These are phyloP conservation scores for Parasitella parasitica DNA, from an alignment of 371 early-diverging fungal genomes.

Conservation along the genomic window DNA sequence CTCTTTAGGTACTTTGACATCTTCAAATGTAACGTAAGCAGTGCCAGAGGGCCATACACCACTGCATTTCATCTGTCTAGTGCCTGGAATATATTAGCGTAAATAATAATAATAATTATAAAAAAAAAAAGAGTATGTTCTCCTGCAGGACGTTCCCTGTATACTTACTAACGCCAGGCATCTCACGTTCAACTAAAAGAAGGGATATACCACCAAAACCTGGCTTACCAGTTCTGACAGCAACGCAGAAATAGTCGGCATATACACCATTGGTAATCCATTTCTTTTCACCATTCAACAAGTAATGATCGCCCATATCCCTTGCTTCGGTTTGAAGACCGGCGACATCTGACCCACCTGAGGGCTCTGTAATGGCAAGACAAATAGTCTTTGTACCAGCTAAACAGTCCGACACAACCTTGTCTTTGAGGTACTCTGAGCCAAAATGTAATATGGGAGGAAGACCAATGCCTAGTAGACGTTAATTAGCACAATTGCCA, in stretches of 20 bases:
- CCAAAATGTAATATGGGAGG: conserved; percentile 83
- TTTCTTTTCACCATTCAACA: conserved; percentile 88
- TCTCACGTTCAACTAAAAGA: conserved; percentile 71
- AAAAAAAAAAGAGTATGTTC: no score
- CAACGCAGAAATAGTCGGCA: conserved; percentile 74
- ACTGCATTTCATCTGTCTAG: conserved; percentile 61
- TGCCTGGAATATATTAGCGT: no score
- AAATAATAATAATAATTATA: not conserved
- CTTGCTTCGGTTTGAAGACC: conserved; percentile 71
- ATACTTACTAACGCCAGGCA: conserved; percentile 68
- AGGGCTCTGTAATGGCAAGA: conserved; percentile 73
- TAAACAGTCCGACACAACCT: conserved; percentile 71
- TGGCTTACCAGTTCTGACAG: conserved; percentile 74
- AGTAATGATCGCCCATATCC: conserved; percentile 71
- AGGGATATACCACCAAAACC: conserved; percentile 85
- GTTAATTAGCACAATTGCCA: no score
- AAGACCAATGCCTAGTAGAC: conserved; percentile 55
- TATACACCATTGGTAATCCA: conserved; percentile 87
- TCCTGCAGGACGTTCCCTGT: no score
- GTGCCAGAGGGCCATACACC: conserved; percentile 84
- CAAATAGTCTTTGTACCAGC: conserved; percentile 79
- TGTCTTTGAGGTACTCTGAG: conserved; percentile 64
- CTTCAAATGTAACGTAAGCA: conserved; percentile 75
- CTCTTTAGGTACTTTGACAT: conserved; percentile 82
- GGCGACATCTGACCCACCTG: conserved; percentile 82